These are phyloP conservation scores for Miscanthus lutarioriparius DNA, from an alignment of 176 grass and related monocot species.

Conservation along the genomic window DNA sequence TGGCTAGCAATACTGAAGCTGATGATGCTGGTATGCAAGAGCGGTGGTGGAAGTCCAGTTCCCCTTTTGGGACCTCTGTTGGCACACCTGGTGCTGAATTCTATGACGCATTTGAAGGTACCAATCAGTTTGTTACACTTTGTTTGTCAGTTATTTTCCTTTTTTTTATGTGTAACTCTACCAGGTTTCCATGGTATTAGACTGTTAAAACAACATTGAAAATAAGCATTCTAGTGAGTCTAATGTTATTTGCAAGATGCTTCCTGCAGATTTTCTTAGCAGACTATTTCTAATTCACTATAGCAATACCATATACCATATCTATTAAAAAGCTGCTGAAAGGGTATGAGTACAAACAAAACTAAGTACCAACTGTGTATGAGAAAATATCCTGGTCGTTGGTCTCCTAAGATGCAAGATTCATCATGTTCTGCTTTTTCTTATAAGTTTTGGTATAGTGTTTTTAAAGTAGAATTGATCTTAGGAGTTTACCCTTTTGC, in stretches of 20 bases:
- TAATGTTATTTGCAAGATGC: neutral
- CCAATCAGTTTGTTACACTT: neutral
- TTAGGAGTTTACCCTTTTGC: neutral
- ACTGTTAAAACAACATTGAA: neutral
- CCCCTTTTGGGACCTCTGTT: constrained; percentile 33
- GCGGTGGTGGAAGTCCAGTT: constrained; percentile 53
- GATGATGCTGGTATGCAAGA: constrained; percentile 52
- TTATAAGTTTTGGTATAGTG: neutral
- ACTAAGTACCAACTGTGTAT: neutral
- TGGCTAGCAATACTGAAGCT: constrained; percentile 53
- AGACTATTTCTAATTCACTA: neutral
- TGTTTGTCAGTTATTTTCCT: neutral
- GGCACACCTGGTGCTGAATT: constrained; percentile 63
- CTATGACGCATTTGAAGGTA: constrained; percentile 96
- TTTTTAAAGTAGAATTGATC: neutral
- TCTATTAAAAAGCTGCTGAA: neutral
- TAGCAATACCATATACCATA: neutral
- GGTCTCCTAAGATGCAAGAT: neutral
- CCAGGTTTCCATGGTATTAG: constrained; percentile 4
- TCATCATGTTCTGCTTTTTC: neutral
- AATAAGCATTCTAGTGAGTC: neutral
- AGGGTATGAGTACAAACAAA: neutral
- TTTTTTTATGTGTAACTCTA: neutral
- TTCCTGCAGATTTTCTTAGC: neutral
- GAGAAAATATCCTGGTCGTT: neutral